These are phyloP conservation scores for Graphilbum ipis-grandicollis DNA, from an alignment of 2,329 filamentous ascomycete genomes.

Conservation along the genomic window DNA sequence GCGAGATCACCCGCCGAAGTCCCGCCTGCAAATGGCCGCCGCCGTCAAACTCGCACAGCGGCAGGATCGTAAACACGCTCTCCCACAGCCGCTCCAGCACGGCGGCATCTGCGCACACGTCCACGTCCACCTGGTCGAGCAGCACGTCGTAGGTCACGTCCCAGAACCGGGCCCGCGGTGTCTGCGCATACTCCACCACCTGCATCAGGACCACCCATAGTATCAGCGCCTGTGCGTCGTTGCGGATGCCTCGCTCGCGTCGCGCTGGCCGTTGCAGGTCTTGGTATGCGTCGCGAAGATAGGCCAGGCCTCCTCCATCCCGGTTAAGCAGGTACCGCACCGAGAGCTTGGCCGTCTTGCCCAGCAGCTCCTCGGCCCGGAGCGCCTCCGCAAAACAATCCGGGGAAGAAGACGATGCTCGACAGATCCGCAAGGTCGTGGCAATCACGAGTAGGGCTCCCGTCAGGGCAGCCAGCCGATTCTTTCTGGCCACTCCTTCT, in stretches of 20 bases:
- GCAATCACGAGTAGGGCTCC: constrained; percentile 20
- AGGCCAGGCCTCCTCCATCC: no score
- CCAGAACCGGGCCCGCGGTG: constrained; percentile 42
- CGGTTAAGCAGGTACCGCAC: constrained; percentile 26
- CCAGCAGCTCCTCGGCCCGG: constrained; percentile 31
- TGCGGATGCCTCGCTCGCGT: constrained; percentile 33
- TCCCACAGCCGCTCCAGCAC: constrained; percentile 40
- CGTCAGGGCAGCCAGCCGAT: constrained; percentile 18
- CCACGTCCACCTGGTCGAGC: constrained; percentile 14
- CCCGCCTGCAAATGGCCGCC: constrained; percentile 28
- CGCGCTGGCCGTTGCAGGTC: constrained; percentile 25
- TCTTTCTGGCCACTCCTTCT: no score
- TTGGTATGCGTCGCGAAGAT: constrained; percentile 27
- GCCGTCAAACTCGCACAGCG: constrained; percentile 41
- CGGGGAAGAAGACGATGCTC: constrained; percentile 13
- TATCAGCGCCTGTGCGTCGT: constrained; percentile 25
- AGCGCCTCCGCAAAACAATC: constrained; percentile 15
- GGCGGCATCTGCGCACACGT: constrained; percentile 23
- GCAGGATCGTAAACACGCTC: constrained; percentile 40
- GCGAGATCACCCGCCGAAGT: constrained; percentile 17
- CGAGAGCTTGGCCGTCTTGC: constrained; percentile 20
- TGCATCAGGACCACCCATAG: constrained; percentile 44
- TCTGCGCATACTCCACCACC: constrained; percentile 28
- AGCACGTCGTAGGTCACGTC: constrained; percentile 32
- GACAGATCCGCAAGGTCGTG: constrained; percentile 26